Evolutionary conservation across 2,329 filamentous ascomycete species (phyloP).

Genomic region (Thelonectria olida): DNA sequence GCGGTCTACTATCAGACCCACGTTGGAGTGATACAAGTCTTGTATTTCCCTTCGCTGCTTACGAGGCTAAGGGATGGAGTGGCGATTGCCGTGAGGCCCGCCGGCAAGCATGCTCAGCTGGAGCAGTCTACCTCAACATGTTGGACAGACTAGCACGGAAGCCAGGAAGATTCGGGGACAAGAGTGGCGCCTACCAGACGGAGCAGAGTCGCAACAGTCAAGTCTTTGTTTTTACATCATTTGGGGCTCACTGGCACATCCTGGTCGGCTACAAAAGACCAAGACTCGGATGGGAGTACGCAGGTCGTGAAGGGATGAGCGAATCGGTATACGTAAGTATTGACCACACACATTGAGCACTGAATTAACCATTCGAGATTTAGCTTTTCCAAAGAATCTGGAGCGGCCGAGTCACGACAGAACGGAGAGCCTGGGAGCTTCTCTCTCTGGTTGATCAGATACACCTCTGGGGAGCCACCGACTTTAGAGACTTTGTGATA

Average conservation of each 20-base stretch:
- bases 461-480: conserved; percentile 4
- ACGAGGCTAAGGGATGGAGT: conserved; percentile 13
- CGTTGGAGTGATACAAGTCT: not conserved
- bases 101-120: conserved; percentile 6
- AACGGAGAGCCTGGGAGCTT: conserved; percentile 4
- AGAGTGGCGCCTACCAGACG: not conserved
- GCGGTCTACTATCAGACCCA: not conserved
- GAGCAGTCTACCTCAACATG: conserved; percentile 5
- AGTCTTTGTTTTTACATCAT: conserved; percentile 12
- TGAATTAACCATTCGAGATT: not conserved
- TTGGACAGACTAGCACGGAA: not conserved
- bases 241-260: conserved; percentile 13
- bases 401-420: not conserved
- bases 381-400: not conserved
- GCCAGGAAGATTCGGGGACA: too few species aligned
- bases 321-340: not conserved
- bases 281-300: not conserved
- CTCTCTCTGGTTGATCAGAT: conserved; percentile 11
- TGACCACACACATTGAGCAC: not conserved
- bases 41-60: conserved; percentile 2
- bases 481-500: conserved; percentile 6
- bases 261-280: conserved; percentile 2
- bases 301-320: not conserved
- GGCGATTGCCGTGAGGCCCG: conserved; percentile 1
- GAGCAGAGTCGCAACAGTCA: not conserved